phyloP scores from a whole-genome alignment of 2,329 filamentous ascomycete genomes.

The Fusarium sp. region DNA sequence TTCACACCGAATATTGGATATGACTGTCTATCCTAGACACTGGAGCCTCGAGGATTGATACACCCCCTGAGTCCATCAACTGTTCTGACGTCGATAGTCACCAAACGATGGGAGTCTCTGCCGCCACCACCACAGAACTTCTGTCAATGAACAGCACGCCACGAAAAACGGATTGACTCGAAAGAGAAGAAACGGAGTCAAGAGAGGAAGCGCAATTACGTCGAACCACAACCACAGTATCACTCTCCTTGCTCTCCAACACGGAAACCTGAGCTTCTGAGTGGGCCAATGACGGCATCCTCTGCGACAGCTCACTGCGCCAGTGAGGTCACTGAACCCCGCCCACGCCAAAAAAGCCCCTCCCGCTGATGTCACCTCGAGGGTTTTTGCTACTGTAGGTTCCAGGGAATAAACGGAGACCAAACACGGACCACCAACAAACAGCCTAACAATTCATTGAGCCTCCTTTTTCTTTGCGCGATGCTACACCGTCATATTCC shows the following conservation, averaged over 20 bases:
- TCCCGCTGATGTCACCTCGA: conserved; percentile 41
- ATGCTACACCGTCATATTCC: conserved; percentile 35
- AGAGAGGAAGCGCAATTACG: conserved; percentile 22
- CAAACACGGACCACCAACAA: not conserved
- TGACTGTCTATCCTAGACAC: conserved; percentile 1
- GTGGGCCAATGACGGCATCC: conserved; percentile 44
- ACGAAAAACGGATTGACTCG: conserved; percentile 32
- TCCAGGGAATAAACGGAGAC: conserved; percentile 16
- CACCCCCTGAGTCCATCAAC: conserved; percentile 17
- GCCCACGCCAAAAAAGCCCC: conserved; percentile 19
- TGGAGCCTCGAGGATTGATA: conserved; percentile 3
- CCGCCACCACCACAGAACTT: not conserved
- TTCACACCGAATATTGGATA: conserved; percentile 5
- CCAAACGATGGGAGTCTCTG: not conserved
- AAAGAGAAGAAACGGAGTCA: conserved; percentile 30
- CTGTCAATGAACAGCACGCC: conserved; percentile 11
- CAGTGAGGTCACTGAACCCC: conserved; percentile 42
- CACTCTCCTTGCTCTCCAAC: not conserved
- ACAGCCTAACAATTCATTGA: not conserved
- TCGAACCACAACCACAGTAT: conserved; percentile 22
- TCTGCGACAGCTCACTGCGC: conserved; percentile 18
- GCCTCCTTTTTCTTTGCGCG: conserved; percentile 3
- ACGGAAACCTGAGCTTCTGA: not conserved
- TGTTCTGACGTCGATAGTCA: conserved; percentile 28
- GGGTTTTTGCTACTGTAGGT: not conserved